phyloP scores from a whole-genome alignment of 108 stramenopile genomes.

The Nitzschia palea region DNA sequence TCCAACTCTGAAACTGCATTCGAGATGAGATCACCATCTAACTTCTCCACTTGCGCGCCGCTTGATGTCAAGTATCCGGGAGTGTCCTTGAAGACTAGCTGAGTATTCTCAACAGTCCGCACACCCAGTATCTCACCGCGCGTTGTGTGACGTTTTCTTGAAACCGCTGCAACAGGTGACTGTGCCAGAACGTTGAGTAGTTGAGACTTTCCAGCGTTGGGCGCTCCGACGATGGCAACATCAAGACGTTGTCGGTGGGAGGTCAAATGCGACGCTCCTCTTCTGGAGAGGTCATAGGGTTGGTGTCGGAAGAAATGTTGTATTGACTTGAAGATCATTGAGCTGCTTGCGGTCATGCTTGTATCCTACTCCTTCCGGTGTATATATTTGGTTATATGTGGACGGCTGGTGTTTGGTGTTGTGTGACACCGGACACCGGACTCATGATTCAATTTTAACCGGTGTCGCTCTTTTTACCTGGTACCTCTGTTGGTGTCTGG shows the following conservation, averaged over 20 bases:
- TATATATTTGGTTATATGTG: too few relatives aligned
- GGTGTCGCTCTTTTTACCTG: too few relatives aligned
- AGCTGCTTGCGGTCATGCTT: too few relatives aligned
- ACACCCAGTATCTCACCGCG: slow-evolving; percentile 82
- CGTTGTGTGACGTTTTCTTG: slow-evolving; percentile 92
- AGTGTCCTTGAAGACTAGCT: slow-evolving; percentile 89
- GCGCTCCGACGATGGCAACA: slow-evolving; percentile 85
- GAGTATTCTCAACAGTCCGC: slow-evolving; percentile 67
- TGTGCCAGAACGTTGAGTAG: slow-evolving; percentile 77
- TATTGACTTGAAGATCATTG: too few relatives aligned
- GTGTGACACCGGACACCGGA: too few relatives aligned
- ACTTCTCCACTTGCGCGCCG: slow-evolving; percentile 51
- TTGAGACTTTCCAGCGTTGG: slow-evolving; percentile 89
- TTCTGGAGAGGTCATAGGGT: too few relatives aligned
- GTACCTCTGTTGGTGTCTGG: too few relatives aligned
- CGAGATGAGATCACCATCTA: slow-evolving; percentile 56
- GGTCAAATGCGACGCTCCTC: too few relatives aligned
- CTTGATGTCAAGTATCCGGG: slow-evolving; percentile 84
- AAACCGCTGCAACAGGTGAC: slow-evolving; percentile 84
- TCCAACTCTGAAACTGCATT: slow-evolving; percentile 67
- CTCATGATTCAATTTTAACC: too few relatives aligned
- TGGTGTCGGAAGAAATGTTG: too few relatives aligned
- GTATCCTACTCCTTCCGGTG: too few relatives aligned
- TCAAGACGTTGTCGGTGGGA: slow-evolving; percentile 67
- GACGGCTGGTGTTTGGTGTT: too few relatives aligned